A percentile compares a stretch with the other conserved stretches of the same genome.
Conservation (phyloP, 257 asterid genomes). For the Marsdenia floribunda region DNA sequence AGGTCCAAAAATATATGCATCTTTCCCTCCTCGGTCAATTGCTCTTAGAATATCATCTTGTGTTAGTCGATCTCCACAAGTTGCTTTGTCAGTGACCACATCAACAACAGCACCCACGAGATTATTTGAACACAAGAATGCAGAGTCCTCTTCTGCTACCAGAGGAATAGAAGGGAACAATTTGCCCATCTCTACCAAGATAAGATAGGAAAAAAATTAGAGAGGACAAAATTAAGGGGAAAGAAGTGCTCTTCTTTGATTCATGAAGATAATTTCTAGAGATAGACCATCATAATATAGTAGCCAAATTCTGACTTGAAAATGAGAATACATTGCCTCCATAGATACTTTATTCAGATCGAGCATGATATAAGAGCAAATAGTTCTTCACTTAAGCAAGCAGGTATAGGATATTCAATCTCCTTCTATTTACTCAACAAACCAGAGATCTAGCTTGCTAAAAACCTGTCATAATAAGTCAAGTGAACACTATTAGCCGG, state of each 20-base stretch:
- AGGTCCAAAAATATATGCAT: constrained; percentile 57
- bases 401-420: too few relatives aligned
- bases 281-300: neutral
- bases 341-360: too few relatives aligned
- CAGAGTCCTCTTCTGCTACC: constrained; percentile 97
- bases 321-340: too few relatives aligned
- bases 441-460: too few relatives aligned
- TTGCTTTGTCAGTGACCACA: constrained; percentile 48
- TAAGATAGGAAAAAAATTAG: constrained; percentile 3
- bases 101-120: constrained; percentile 60
- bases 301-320: too few relatives aligned
- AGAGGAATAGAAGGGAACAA: constrained; percentile 79
- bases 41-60: constrained; percentile 62
- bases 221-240: neutral
- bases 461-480: too few relatives aligned
- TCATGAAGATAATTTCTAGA: neutral
- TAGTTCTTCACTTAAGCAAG: too few relatives aligned
- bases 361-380: too few relatives aligned
- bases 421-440: too few relatives aligned
- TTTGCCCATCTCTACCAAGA: constrained; percentile 57
- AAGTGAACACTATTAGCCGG: too few relatives aligned
- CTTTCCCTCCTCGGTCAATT: constrained; percentile 91
- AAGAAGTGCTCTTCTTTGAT: neutral
- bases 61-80: constrained; percentile 32
- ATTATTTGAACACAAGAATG: constrained; percentile 68